These are phyloP conservation scores for Fusarium continuum DNA, from an alignment of 2,329 filamentous ascomycete genomes.

Conservation along the genomic window DNA sequence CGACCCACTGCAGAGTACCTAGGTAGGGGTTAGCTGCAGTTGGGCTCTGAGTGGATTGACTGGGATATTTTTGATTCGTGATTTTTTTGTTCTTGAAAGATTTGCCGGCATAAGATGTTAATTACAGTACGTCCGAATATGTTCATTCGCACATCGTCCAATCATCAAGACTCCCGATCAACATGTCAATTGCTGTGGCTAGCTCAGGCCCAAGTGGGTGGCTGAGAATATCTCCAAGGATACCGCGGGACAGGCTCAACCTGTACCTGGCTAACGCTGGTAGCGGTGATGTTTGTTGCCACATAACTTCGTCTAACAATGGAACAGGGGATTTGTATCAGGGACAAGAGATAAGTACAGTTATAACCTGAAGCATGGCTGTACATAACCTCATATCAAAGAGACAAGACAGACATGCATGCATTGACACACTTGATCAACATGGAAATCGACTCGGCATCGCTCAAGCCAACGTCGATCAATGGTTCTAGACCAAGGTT, in stretches of 20 bases:
- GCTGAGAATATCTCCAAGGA: neutral
- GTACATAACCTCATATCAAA: neutral
- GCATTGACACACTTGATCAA: conserved; percentile 5
- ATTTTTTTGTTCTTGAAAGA: conserved; percentile 1
- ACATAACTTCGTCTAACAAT: conserved; percentile 1
- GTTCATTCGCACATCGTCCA: conserved; percentile 2
- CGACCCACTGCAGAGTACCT: conserved; percentile 15
- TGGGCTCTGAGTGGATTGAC: conserved; percentile 2
- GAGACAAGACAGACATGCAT: neutral
- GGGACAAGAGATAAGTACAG: neutral
- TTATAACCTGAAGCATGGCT: neutral
- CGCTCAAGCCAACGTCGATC: conserved; percentile 22
- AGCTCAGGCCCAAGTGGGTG: conserved; percentile 8
- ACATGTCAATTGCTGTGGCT: conserved; percentile 1
- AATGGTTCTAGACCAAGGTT: conserved; percentile 32
- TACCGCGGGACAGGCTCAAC: conserved; percentile 4
- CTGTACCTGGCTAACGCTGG: conserved; percentile 24
- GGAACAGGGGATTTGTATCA: neutral
- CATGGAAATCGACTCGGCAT: conserved; percentile 6
- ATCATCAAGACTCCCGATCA: neutral
- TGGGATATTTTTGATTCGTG: conserved; percentile 5
- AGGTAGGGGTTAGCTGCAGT: conserved; percentile 6
- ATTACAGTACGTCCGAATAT: neutral
- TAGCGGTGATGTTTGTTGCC: conserved; percentile 25
- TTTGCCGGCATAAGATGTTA: neutral